phyloP scores from a whole-genome alignment of 2,329 filamentous ascomycete species.

The Paecilomyces sp. region DNA sequence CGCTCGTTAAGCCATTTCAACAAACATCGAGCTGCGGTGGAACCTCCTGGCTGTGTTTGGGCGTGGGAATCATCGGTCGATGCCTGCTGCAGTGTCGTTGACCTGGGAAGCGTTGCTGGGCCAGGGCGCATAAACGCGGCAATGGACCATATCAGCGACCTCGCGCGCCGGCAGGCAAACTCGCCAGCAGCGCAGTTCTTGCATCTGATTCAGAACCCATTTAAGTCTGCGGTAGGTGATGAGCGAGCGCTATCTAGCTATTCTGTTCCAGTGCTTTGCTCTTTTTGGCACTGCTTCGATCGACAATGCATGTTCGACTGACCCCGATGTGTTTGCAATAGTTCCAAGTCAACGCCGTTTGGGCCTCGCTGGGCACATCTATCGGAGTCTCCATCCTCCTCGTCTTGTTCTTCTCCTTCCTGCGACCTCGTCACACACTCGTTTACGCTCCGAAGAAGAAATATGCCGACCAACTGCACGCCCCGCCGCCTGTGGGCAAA shows the following conservation, averaged over 20 bases:
- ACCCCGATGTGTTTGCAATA: conserved; percentile 16
- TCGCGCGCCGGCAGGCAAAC: conserved; percentile 16
- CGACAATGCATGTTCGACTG: conserved; percentile 4
- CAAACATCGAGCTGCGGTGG: neutral
- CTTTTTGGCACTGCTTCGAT: neutral
- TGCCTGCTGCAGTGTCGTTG: conserved; percentile 1
- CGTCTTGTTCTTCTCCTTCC: conserved; percentile 74
- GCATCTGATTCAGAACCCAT: conserved; percentile 38
- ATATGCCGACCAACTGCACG: conserved; percentile 83
- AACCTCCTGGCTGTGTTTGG: neutral
- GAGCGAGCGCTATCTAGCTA: neutral
- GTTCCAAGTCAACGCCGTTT: conserved; percentile 58
- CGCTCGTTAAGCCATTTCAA: neutral
- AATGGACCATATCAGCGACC: neutral
- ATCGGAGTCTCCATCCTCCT: conserved; percentile 67
- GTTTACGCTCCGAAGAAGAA: conserved; percentile 94
- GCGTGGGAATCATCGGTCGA: neutral
- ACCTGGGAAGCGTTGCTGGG: neutral
- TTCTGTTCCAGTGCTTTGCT: too few relatives aligned
- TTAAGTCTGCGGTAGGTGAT: conserved; percentile 33
- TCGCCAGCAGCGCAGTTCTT: conserved; percentile 32
- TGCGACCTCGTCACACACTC: conserved; percentile 83
- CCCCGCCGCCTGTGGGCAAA: conserved; percentile 77
- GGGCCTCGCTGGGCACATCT: conserved; percentile 73
- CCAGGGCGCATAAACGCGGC: neutral